Evolutionary conservation across 2,329 filamentous ascomycete genomes (phyloP).

Genomic region (Aspergillus eucalypticola): DNA sequence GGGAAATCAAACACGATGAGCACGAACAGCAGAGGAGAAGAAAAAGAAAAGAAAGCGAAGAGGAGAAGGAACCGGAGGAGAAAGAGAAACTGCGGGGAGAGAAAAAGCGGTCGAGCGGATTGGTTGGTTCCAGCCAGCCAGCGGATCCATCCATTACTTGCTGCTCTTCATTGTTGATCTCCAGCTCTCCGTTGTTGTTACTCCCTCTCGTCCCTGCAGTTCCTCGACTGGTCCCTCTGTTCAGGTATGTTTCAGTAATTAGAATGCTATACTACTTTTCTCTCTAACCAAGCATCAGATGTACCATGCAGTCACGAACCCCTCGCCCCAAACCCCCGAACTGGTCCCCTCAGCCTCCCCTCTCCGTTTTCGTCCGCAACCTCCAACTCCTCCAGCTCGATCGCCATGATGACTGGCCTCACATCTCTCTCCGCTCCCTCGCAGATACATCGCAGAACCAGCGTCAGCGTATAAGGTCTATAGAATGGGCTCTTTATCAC

Average conservation of each 20-base stretch:
- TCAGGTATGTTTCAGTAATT: too few relatives aligned
- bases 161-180: neutral
- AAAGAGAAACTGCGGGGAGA: conserved; percentile 8
- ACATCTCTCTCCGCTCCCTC: conserved; percentile 70
- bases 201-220: neutral
- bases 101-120: conserved; percentile 10
- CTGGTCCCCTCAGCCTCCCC: conserved; percentile 52
- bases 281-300: neutral
- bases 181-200: neutral
- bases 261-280: neutral
- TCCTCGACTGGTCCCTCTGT: neutral
- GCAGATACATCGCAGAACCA: conserved; percentile 70
- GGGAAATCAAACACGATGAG: neutral
- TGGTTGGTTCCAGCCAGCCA: neutral
- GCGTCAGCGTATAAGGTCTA: conserved; percentile 76
- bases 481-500: conserved; percentile 90
- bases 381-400: conserved; percentile 81
- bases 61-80: conserved; percentile 6
- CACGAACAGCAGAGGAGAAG: conserved; percentile 13
- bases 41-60: conserved; percentile 2
- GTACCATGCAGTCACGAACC: conserved; percentile 37
- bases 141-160: neutral
- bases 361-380: conserved; percentile 76
- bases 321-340: conserved; percentile 33
- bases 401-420: conserved; percentile 74